Base-by-base conservation (phyloP, 495 filamentous ascomycete species). In the Penicillium canariense region DNA sequence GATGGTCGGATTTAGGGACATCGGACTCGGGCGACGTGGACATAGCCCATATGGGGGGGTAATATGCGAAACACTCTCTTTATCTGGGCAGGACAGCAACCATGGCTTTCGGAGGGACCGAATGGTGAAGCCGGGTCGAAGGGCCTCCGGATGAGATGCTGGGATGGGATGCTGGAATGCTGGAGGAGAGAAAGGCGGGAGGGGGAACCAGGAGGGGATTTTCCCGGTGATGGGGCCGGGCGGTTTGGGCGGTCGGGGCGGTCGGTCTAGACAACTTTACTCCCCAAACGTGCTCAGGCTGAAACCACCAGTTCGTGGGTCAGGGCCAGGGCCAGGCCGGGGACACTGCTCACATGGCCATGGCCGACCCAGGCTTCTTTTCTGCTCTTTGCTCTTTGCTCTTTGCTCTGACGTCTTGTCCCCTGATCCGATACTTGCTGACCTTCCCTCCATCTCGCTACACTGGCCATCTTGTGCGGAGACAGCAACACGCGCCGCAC, bases 1-100 rank as follows among this genome's bases (percentile, higher is more conserved):
- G 54, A 11, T 61, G 59, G 17, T 65, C 65, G 23, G 66, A 30
- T 35, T 63, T 69, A 40, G 69, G 60, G 65, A 62, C 68, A 64
- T 76, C 70, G 22, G 71, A 54, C 42, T 74, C 67, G 61, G 70
- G 56, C 43, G 64, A 67, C 52, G 74, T 66, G 52, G 73, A 56
- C 73, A 76, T 76, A 58, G 59, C 63, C 63, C 59, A 67, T 62
- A 43, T 68, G 58, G 60, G 43, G 26, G 23, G 48, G 35, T 34
- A 39, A 42, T 39, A 25, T 42, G 30, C 48, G 40, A 49, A 43
- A 23, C 26, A 44, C 45, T 49, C 43, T 50, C 55, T 53, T 43
- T 59, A 49, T 65, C 38, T 59, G 45, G 58, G 56, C 11, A 62
- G 54, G 56, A 61, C 53, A 60, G 52, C 60, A 58, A 65, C 62